A percentile compares a stretch with the other conserved stretches of the same genome.
Evolutionary conservation across 306 rosid genomes (phyloP).

Genomic region (Lathyrus sativus): DNA sequence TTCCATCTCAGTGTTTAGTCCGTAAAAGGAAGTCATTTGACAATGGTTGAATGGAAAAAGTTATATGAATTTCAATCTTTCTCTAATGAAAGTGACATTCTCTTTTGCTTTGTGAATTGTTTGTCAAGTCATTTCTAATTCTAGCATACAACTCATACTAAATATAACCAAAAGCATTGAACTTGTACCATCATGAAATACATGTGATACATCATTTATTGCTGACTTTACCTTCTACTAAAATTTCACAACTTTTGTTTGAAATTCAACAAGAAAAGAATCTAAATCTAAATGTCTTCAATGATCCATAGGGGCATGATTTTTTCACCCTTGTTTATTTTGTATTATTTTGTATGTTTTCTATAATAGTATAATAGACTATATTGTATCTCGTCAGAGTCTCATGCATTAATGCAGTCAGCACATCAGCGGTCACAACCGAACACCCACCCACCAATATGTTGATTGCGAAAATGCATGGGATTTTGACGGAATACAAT

Average conservation of each 20-base stretch:
- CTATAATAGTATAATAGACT: conserved; percentile 2
- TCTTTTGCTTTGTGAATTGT: too few relatives aligned
- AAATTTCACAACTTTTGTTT: conserved; percentile 28
- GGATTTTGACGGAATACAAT: neutral
- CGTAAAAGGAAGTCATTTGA: neutral
- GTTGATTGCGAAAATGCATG: neutral
- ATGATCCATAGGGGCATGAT: neutral
- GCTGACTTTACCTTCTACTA: conserved; percentile 15
- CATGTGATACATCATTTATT: too few relatives aligned
- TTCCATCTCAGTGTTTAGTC: neutral
- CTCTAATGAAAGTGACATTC: neutral
- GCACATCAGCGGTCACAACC: too few relatives aligned
- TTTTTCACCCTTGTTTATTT: conserved; percentile 20
- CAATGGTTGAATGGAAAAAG: neutral
- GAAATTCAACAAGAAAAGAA: conserved; percentile 65
- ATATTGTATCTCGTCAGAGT: neutral
- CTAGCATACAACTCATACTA: neutral
- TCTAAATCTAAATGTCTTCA: conserved; percentile 40
- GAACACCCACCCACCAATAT: too few relatives aligned
- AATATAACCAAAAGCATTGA: too few relatives aligned
- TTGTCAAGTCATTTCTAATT: too few relatives aligned
- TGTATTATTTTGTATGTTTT: conserved; percentile 20
- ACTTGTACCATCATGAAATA: too few relatives aligned
- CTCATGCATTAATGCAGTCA: neutral
- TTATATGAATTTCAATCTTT: neutral